Conservation (phyloP, 495 filamentous ascomycete genomes). For the Recurvomyces mirabilis region DNA sequence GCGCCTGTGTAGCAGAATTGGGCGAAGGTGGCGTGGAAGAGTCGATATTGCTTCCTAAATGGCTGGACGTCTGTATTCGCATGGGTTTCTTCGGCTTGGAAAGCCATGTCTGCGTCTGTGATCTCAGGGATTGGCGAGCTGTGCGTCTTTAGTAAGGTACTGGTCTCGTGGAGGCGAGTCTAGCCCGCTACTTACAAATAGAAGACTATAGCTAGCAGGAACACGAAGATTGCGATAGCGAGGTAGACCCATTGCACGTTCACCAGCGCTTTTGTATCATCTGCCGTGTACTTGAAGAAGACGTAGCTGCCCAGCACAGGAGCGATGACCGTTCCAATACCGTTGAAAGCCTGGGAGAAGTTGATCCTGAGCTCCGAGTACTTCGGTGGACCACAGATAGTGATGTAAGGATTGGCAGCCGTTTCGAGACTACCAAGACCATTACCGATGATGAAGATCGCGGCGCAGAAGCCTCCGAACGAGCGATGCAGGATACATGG, state of each 20-base stretch:
- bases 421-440: constrained; percentile 64
- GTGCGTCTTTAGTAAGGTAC: no score
- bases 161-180: no score
- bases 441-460: constrained; percentile 58
- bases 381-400: constrained; percentile 53
- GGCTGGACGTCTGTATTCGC: constrained; percentile 38
- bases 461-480: constrained; percentile 59
- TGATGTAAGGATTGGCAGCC: constrained; percentile 55
- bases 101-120: constrained; percentile 62
- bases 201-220: constrained; percentile 52
- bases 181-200: constrained; percentile 39
- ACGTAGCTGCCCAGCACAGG: constrained; percentile 57
- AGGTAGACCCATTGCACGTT: constrained; percentile 69
- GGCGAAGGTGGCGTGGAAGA: constrained; percentile 54
- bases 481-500: constrained; percentile 43
- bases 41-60: constrained; percentile 49
- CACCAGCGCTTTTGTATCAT: constrained; percentile 38
- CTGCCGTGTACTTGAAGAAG: constrained; percentile 48
- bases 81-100: constrained; percentile 36
- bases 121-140: constrained; percentile 54
- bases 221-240: constrained; percentile 59
- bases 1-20: constrained; percentile 65
- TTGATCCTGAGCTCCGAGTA: constrained; percentile 56
- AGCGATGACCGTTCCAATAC: constrained; percentile 46
- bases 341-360: constrained; percentile 43